A percentile compares a stretch with the other conserved stretches of the same genome.
Evolutionary conservation across 75 land plant species (phyloP).

Genomic region (Pinus taeda): DNA sequence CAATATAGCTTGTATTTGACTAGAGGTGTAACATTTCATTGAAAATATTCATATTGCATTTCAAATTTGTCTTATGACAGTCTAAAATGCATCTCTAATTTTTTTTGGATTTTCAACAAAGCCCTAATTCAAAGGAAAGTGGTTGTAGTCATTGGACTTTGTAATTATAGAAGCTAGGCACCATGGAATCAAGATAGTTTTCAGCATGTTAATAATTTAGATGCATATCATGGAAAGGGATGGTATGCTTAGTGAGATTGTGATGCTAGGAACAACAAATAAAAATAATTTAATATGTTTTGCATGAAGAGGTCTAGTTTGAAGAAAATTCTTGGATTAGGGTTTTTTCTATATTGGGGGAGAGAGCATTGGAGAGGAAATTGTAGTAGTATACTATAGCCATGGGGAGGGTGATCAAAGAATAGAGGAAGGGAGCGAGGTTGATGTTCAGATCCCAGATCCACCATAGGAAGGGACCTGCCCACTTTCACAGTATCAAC

Average conservation of each 20-base stretch:
- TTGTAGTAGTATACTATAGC: too few relatives aligned
- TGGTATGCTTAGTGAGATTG: conserved; percentile 79
- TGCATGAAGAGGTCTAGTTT: too few relatives aligned
- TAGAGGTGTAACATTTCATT: too few relatives aligned
- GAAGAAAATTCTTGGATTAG: too few relatives aligned
- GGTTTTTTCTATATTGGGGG: conserved; percentile 13
- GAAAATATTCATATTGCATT: neutral
- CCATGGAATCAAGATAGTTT: conserved; percentile 48
- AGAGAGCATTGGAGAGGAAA: conserved; percentile 15
- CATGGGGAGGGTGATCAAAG: too few relatives aligned
- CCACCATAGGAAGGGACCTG: conserved; percentile 48
- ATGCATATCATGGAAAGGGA: conserved; percentile 60
- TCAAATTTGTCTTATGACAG: neutral
- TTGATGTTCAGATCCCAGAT: conserved; percentile 40
- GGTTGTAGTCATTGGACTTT: conserved; percentile 59
- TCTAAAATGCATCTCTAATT: neutral
- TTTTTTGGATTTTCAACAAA: neutral
- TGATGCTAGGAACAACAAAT: conserved; percentile 1
- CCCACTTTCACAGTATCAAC: conserved; percentile 34
- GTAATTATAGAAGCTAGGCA: conserved; percentile 65
- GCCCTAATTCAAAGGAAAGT: neutral
- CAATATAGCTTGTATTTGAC: too few relatives aligned
- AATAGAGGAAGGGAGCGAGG: conserved; percentile 47
- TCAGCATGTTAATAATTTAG: conserved; percentile 59
- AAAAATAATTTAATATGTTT: too few relatives aligned